A percentile compares a stretch with the other conserved stretches of the same genome.
Conservation (phyloP, 169 alveolate species). For the Cryptosporidium andersoni region DNA sequence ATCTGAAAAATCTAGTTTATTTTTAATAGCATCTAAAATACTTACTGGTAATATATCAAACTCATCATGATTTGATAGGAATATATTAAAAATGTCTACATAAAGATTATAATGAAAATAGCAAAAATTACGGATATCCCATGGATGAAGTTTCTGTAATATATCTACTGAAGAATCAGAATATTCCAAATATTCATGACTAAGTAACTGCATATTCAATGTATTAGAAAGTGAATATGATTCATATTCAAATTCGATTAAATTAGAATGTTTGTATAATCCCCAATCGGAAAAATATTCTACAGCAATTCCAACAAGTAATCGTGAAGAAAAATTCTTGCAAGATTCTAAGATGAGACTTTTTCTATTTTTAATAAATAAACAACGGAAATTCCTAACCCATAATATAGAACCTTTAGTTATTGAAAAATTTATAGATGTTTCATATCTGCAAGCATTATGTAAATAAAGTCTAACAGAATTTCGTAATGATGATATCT, state of each 20-base stretch:
- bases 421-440: conserved; percentile 35
- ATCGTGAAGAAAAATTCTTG: too few species aligned
- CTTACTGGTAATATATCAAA: conserved; percentile 16
- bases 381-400: conserved; percentile 37
- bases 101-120: conserved; percentile 43
- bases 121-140: conserved; percentile 54
- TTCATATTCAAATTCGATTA: neutral
- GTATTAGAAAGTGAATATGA: conserved; percentile 5
- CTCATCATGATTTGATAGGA: neutral
- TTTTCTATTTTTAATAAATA: neutral
- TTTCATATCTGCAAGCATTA: conserved; percentile 24
- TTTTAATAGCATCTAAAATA: conserved; percentile 10
- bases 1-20: conserved; percentile 1
- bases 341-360: too few species aligned
- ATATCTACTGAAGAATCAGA: neutral
- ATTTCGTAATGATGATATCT: neutral
- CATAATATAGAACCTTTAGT: conserved; percentile 50
- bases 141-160: neutral
- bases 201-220: conserved; percentile 29
- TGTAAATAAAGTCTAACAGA: conserved; percentile 46
- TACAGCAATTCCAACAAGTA: conserved; percentile 16
- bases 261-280: conserved; percentile 38
- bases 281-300: conserved; percentile 58
- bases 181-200: conserved; percentile 47
- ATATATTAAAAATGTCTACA: conserved; percentile 55